Evolutionary conservation across 176 grass and related monocot genomes (phyloP).

Genomic region (Canna indica): DNA sequence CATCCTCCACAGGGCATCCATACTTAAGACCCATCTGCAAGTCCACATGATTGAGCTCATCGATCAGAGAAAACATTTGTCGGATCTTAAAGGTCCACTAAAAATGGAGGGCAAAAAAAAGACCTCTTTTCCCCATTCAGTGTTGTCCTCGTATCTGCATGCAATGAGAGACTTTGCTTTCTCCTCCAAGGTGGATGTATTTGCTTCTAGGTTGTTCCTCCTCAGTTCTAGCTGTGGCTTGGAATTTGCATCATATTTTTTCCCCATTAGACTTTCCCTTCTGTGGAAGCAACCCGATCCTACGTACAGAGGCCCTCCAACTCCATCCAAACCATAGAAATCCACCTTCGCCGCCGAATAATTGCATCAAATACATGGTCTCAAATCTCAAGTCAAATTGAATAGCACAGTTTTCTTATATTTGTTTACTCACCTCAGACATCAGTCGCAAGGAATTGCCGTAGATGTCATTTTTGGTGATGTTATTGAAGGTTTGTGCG

Average conservation of each 20-base stretch:
- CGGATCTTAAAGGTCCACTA: background rate
- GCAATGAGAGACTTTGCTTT: slow-evolving; percentile 33
- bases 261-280: slow-evolving; percentile 56
- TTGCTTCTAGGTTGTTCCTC: slow-evolving; percentile 1
- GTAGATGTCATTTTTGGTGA: slow-evolving; percentile 61
- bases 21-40: slow-evolving; percentile 36
- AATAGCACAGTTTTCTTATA: too few relatives aligned
- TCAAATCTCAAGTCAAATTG: too few relatives aligned
- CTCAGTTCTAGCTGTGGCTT: slow-evolving; percentile 33
- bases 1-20: slow-evolving; percentile 35
- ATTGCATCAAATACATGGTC: background rate
- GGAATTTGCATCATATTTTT: slow-evolving; percentile 36
- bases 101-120: background rate
- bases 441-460: slow-evolving; percentile 37
- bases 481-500: slow-evolving; percentile 61
- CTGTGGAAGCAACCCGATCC: slow-evolving; percentile 79
- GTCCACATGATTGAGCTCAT: background rate
- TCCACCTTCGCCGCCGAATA: slow-evolving; percentile 29
- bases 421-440: slow-evolving; percentile 27
- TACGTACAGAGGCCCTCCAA: slow-evolving; percentile 46
- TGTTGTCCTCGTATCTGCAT: slow-evolving; percentile 52
- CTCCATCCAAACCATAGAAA: slow-evolving; percentile 33
- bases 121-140: slow-evolving; percentile 52
- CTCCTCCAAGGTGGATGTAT: slow-evolving; percentile 30
- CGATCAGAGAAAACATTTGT: background rate